Evolutionary conservation across 352 stramenopile species (phyloP).

Genomic region (Phytophthora litchii): DNA sequence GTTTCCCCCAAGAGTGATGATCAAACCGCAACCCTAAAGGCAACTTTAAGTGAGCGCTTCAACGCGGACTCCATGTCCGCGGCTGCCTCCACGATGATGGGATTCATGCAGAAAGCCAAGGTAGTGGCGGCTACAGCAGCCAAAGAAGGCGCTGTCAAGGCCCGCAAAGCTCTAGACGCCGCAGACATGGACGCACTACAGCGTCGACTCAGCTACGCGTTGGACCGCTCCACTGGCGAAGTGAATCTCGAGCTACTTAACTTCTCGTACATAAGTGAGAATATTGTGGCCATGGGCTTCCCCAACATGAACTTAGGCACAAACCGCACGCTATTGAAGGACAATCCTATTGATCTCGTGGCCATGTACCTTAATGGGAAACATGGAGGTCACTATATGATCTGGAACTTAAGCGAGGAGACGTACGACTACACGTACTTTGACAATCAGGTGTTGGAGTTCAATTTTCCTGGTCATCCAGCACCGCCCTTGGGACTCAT

Average conservation of each 20-base stretch:
- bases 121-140: slow-evolving; percentile 71
- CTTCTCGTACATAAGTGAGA: slow-evolving; percentile 91
- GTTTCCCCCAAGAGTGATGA: slow-evolving; percentile 40
- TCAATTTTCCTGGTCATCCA: slow-evolving; percentile 97
- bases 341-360: slow-evolving; percentile 92
- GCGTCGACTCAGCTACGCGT: slow-evolving; percentile 74
- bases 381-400: slow-evolving; percentile 96
- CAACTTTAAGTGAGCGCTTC: slow-evolving; percentile 64
- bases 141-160: slow-evolving; percentile 80
- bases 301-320: slow-evolving; percentile 85
- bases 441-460: slow-evolving; percentile 97
- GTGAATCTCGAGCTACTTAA: slow-evolving; percentile 90
- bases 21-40: slow-evolving; percentile 56
- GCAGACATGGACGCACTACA: slow-evolving; percentile 90
- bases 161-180: slow-evolving; percentile 78
- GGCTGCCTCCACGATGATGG: slow-evolving; percentile 74
- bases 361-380: slow-evolving; percentile 94
- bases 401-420: slow-evolving; percentile 98
- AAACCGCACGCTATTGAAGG: slow-evolving; percentile 77
- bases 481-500: slow-evolving; percentile 96
- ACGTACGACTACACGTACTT: slow-evolving; percentile 96
- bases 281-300: slow-evolving; percentile 92
- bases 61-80: slow-evolving; percentile 75
- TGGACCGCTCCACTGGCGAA: slow-evolving; percentile 78
- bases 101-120: slow-evolving; percentile 88